Evolutionary conservation across 345 rosid species (phyloP).

Genomic region (Bretschneidera sinensis): DNA sequence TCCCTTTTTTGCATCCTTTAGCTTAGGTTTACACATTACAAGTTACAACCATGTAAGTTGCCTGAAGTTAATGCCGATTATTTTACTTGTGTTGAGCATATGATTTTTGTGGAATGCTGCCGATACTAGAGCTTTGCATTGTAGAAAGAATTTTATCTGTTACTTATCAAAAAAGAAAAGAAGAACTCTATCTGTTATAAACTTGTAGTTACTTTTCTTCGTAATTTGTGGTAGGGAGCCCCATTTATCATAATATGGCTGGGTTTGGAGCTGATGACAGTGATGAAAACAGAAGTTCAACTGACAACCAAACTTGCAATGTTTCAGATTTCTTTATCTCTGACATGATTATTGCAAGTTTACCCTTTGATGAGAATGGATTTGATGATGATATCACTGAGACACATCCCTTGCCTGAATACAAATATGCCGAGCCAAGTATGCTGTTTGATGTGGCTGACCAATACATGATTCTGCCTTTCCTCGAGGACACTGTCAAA

Average conservation of each 20-base stretch:
- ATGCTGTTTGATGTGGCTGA: slow-evolving; percentile 56
- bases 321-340: slow-evolving; percentile 58
- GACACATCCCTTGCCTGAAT: slow-evolving; percentile 46
- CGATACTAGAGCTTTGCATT: too few species aligned
- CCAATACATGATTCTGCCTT: slow-evolving; percentile 73
- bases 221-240: slow-evolving; percentile 25
- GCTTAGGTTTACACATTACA: too few species aligned
- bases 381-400: slow-evolving; percentile 29
- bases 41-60: neutral
- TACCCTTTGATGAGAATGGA: slow-evolving; percentile 45
- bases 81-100: too few species aligned
- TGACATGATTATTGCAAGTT: slow-evolving; percentile 52
- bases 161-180: too few species aligned
- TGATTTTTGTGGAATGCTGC: neutral
- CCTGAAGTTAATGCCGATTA: too few species aligned
- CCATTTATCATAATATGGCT: slow-evolving; percentile 18
- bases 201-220: neutral
- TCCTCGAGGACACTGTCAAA: slow-evolving; percentile 60
- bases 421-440: slow-evolving; percentile 53
- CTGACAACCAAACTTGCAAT: slow-evolving; percentile 47
- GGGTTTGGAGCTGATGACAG: slow-evolving; percentile 31
- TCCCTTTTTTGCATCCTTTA: too few species aligned
- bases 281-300: slow-evolving; percentile 31
- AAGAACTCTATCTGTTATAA: too few species aligned
- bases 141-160: too few species aligned